Evolutionary conservation across 2,329 filamentous ascomycete genomes (phyloP), one percentile per base, ranked within the genome.

Genomic region (Penicillium sp.): DNA sequence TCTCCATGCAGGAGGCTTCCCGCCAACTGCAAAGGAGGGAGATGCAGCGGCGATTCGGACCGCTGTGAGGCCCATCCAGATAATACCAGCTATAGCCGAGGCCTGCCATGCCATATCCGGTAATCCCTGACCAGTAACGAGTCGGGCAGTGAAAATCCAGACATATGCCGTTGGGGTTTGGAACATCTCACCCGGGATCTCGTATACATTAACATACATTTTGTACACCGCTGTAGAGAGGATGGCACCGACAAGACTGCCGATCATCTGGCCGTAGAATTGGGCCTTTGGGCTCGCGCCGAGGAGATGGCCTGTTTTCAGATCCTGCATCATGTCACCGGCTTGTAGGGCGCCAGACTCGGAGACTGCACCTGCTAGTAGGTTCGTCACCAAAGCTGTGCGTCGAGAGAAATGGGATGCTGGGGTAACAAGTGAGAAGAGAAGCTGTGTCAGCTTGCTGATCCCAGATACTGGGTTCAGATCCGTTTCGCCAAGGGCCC

Each of bases 391-490:
- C n/a, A 99, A 88, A 13, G 91, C 91, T 19, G 73, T 74, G 42
- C 92, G 91, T 64, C 89, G 88, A 63, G 92, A 92, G 66, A 89
- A 89, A 67, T 91, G 87, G 0, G 87, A 86, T 54, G 89, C 81
- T 0, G 95, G 93, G 2, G 96, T 92, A 39, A 96, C 90, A 49
- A 96, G 78, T 3, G 95, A 95, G 74, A 99, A 98, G 70, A 98
- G 89, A 3, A 99, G 85, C 74, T 99, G 95, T 0, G 95, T 96
- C 3, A 99, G 83, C 78, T 99, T 99, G 71, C 90, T 93, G 74
- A 98, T 99, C 33, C 95, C 95, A 1, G 91, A 96, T 2, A 98
- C 95, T 0, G 95, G 95, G 70, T 98, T 98, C 10, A 99, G 82
- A 68, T 99, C 95, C 5, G 95, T 98, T 79, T 98, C 86, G 43